These are phyloP conservation scores for Spizellomyces punctatus DNA, from an alignment of 192 early-diverging fungal genomes.

Conservation along the genomic window DNA sequence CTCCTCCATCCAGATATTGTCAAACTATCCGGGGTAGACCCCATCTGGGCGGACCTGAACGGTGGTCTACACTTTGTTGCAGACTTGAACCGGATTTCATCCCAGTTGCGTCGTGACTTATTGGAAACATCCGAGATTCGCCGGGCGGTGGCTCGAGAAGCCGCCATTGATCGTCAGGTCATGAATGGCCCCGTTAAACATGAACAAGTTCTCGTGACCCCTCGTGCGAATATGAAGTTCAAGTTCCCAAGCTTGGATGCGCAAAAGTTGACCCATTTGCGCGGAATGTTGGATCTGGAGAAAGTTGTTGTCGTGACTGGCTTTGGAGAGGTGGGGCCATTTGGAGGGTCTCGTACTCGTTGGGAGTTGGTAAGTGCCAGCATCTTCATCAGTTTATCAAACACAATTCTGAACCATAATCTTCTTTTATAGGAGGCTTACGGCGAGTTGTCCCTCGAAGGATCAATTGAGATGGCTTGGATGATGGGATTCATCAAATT, in stretches of 20 bases:
- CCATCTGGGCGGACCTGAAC: slow-evolving; percentile 88
- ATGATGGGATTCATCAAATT: slow-evolving; percentile 96
- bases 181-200: slow-evolving; percentile 67
- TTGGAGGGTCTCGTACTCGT: slow-evolving; percentile 86
- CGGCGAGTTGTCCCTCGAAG: slow-evolving; percentile 85
- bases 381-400: background rate
- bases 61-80: slow-evolving; percentile 88
- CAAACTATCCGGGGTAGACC: slow-evolving; percentile 70
- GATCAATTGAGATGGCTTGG: slow-evolving; percentile 97
- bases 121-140: slow-evolving; percentile 85
- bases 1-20: slow-evolving; percentile 81
- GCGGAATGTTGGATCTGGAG: slow-evolving; percentile 84
- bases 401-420: background rate
- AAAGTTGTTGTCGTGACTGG: slow-evolving; percentile 91
- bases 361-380: slow-evolving; percentile 75
- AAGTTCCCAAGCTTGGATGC: slow-evolving; percentile 72
- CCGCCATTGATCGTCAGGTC: slow-evolving; percentile 76
- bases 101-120: slow-evolving; percentile 74
- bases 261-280: slow-evolving; percentile 67
- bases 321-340: slow-evolving; percentile 92
- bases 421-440: slow-evolving; percentile 57
- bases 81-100: slow-evolving; percentile 79
- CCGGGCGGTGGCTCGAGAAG: slow-evolving; percentile 79
- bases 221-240: slow-evolving; percentile 86
- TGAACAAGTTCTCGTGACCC: slow-evolving; percentile 64